These are phyloP conservation scores for Coemansia sp. DNA, from an alignment of 192 early-diverging fungal species.

Conservation along the genomic window DNA sequence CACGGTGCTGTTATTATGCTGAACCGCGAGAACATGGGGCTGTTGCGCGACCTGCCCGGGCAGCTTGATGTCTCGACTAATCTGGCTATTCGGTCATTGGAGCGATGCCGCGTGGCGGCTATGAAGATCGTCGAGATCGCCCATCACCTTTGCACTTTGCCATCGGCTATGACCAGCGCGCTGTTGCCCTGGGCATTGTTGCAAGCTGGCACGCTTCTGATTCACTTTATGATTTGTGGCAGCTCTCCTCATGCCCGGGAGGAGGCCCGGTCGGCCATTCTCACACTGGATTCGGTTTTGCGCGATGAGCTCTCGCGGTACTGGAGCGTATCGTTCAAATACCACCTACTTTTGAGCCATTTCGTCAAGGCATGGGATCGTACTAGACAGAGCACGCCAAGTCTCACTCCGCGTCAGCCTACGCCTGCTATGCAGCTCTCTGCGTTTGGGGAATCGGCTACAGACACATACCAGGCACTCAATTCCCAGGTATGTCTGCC, in stretches of 20 bases:
- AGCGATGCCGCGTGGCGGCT: slow-evolving; percentile 52
- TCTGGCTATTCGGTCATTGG: slow-evolving; percentile 51
- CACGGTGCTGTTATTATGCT: slow-evolving; percentile 55
- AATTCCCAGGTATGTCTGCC: slow-evolving; percentile 28
- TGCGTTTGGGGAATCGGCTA: slow-evolving; percentile 22
- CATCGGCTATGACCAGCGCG: slow-evolving; percentile 51
- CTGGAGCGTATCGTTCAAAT: slow-evolving; percentile 57
- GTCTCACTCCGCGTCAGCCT: slow-evolving; percentile 30
- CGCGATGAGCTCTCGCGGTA: slow-evolving; percentile 54
- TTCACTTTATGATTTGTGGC: slow-evolving; percentile 58
- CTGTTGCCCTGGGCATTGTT: slow-evolving; percentile 58
- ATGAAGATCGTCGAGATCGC: slow-evolving; percentile 58
- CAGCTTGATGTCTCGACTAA: slow-evolving; percentile 56
- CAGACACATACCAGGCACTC: slow-evolving; percentile 31
- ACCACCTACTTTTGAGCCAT: slow-evolving; percentile 51
- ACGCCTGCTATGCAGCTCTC: slow-evolving; percentile 8
- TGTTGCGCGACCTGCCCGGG: slow-evolving; percentile 39
- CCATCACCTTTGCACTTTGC: slow-evolving; percentile 48
- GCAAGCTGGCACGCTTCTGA: slow-evolving; percentile 58
- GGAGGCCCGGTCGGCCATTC: slow-evolving; percentile 52
- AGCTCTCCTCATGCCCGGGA: slow-evolving; percentile 55
- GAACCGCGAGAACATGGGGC: slow-evolving; percentile 58
- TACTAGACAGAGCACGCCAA: slow-evolving; percentile 47
- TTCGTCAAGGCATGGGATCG: slow-evolving; percentile 61
- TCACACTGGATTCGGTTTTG: slow-evolving; percentile 48